A percentile compares a stretch with the other conserved stretches of the same genome.
Evolutionary conservation across 805 yeast species (phyloP).

Genomic region (Gaillardinia entomophila): DNA sequence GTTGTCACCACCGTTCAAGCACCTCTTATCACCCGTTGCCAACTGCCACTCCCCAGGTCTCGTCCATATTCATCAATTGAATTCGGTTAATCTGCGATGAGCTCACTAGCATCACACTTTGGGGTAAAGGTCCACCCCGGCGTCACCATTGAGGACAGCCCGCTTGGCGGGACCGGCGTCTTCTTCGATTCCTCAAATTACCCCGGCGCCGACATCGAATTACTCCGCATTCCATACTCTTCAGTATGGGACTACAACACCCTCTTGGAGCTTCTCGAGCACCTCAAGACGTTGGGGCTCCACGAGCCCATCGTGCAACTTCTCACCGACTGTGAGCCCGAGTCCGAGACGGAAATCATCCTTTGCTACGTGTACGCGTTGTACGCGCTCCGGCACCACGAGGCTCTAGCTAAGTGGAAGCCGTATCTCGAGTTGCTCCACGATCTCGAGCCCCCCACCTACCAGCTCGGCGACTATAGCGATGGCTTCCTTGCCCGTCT

Average conservation of each 20-base stretch:
- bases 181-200: slow-evolving; percentile 13
- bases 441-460: too few relatives aligned
- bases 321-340: slow-evolving; percentile 16
- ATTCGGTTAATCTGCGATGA: too few relatives aligned
- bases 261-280: slow-evolving; percentile 12
- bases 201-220: slow-evolving; percentile 4
- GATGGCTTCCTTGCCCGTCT: background rate
- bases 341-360: slow-evolving; percentile 23
- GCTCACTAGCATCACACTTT: too few relatives aligned
- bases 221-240: slow-evolving; percentile 6
- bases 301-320: slow-evolving; percentile 12
- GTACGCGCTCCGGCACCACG: background rate
- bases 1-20: too few relatives aligned
- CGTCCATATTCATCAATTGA: too few relatives aligned
- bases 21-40: too few relatives aligned
- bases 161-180: slow-evolving; percentile 29
- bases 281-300: slow-evolving; percentile 11
- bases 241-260: slow-evolving; percentile 13
- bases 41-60: too few relatives aligned
- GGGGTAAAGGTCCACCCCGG: slow-evolving; percentile 10
- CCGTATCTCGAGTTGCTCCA: background rate
- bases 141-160: slow-evolving; percentile 13
- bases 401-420: background rate
- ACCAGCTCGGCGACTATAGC: background rate
- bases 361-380: slow-evolving; percentile 19